Conservation (phyloP, 352 stramenopile species). For the Globisporangium cystogenes region DNA sequence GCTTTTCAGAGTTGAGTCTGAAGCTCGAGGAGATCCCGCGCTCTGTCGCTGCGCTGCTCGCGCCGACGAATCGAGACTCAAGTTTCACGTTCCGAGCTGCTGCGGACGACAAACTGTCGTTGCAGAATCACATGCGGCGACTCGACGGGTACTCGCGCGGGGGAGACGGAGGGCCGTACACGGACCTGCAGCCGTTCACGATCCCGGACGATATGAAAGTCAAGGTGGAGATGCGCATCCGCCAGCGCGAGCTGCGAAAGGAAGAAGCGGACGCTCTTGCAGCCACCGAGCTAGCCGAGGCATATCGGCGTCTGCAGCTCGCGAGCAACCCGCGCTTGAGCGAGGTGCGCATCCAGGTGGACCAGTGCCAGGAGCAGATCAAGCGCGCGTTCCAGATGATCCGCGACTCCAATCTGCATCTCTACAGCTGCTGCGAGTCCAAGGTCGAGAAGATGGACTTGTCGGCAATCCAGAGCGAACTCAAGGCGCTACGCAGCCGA, state of each 20-base stretch:
- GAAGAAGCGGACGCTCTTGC: conserved; percentile 36
- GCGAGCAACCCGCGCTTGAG: conserved; percentile 52
- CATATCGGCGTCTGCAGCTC: conserved; percentile 55
- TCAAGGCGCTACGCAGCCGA: conserved; percentile 36
- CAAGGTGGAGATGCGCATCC: conserved; percentile 69
- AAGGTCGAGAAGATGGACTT: conserved; percentile 58
- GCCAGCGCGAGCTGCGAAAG: conserved; percentile 45
- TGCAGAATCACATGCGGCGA: conserved; percentile 43
- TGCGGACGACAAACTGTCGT: conserved; percentile 43
- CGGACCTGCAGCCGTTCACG: conserved; percentile 63
- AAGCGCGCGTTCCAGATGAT: conserved; percentile 66
- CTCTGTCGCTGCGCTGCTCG: conserved; percentile 41
- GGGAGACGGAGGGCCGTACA: conserved; percentile 36
- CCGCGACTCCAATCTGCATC: conserved; percentile 51
- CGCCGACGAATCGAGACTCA: conserved; percentile 10
- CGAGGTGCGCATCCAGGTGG: conserved; percentile 51
- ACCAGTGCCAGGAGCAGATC: conserved; percentile 62
- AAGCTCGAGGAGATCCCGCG: conserved; percentile 59
- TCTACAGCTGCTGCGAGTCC: conserved; percentile 59
- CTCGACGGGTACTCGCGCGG: conserved; percentile 8
- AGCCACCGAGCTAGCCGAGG: conserved; percentile 42
- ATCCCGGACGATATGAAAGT: conserved; percentile 78
- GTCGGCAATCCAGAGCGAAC: conserved; percentile 33
- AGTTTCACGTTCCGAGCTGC: conserved; percentile 49
- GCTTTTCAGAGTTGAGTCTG: conserved; percentile 51